Conservation (phyloP, 257 asterid genomes). For the Parsonsia alboflavescens region DNA sequence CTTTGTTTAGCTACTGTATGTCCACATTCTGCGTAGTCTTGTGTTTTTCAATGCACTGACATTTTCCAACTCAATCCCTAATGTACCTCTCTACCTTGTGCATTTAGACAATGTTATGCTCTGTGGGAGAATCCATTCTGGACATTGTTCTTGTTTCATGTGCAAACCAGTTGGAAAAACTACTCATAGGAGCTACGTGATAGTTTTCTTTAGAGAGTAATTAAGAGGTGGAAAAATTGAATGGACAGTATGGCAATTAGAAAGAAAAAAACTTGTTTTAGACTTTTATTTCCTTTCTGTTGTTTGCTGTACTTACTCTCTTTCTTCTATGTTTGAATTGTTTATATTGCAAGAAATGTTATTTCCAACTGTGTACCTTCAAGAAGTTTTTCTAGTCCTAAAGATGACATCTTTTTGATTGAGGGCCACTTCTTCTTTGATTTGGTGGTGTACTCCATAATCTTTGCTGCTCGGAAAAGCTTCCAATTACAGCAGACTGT, state of each 20-base stretch:
- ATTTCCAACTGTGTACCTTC: no score
- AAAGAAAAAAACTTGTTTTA: no score
- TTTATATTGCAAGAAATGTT: no score
- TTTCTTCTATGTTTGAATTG: not conserved
- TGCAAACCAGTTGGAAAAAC: not conserved
- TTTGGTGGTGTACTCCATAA: conserved; percentile 38
- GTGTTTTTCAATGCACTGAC: not conserved
- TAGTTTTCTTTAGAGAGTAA: no score
- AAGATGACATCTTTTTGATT: not conserved
- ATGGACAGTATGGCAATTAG: not conserved
- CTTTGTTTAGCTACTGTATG: not conserved
- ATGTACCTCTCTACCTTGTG: not conserved
- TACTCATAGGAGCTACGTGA: no score
- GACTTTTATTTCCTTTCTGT: not conserved
- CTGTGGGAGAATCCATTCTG: not conserved
- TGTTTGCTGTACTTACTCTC: not conserved
- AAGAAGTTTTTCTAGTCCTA: not conserved
- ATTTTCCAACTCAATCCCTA: not conserved
- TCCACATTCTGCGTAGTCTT: not conserved
- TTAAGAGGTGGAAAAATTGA: no score
- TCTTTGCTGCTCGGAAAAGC: conserved; percentile 64
- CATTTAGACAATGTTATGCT: not conserved
- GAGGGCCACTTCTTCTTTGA: conserved; percentile 11
- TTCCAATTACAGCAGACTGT: conserved; percentile 65
- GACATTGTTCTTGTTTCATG: not conserved